phyloP scores from a whole-genome alignment of 495 filamentous ascomycete species.

The Penicillium malachiteum region DNA sequence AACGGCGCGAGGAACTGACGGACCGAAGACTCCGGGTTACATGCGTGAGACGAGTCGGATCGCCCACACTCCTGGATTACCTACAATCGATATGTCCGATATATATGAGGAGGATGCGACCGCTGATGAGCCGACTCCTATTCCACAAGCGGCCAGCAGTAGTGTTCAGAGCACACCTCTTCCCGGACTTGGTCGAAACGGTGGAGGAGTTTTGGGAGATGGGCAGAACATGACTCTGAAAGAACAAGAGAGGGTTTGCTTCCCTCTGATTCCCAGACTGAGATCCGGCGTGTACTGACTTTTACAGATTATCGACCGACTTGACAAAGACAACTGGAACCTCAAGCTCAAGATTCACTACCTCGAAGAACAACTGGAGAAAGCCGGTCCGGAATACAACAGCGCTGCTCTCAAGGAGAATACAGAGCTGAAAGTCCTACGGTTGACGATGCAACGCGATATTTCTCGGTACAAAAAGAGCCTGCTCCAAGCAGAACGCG shows the following conservation, averaged over 20 bases:
- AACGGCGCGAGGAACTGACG: slow-evolving; percentile 52
- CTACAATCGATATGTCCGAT: slow-evolving; percentile 56
- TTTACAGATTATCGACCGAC: slow-evolving; percentile 77
- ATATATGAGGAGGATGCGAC: slow-evolving; percentile 66
- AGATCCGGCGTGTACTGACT: slow-evolving; percentile 13
- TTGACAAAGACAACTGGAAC: slow-evolving; percentile 94
- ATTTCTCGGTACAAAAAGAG: slow-evolving; percentile 79
- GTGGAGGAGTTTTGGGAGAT: slow-evolving; percentile 63
- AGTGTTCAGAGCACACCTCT: slow-evolving; percentile 80
- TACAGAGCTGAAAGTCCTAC: slow-evolving; percentile 89
- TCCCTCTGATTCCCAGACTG: neutral
- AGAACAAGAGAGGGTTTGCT: slow-evolving; percentile 82
- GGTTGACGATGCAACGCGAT: slow-evolving; percentile 82
- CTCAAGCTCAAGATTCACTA: slow-evolving; percentile 97
- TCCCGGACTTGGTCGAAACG: slow-evolving; percentile 57
- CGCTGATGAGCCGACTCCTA: slow-evolving; percentile 57
- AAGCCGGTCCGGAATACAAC: slow-evolving; percentile 82
- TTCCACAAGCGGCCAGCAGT: slow-evolving; percentile 72
- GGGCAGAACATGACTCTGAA: slow-evolving; percentile 80
- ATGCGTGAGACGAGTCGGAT: slow-evolving; percentile 59
- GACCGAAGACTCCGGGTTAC: slow-evolving; percentile 67
- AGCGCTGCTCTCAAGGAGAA: slow-evolving; percentile 88
- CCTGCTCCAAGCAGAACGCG: slow-evolving; percentile 74
- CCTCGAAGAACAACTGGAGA: slow-evolving; percentile 80
- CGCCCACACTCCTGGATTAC: slow-evolving; percentile 63